These are phyloP conservation scores for Lachancea sp. DNA, from an alignment of 805 yeast genomes.

Conservation along the genomic window DNA sequence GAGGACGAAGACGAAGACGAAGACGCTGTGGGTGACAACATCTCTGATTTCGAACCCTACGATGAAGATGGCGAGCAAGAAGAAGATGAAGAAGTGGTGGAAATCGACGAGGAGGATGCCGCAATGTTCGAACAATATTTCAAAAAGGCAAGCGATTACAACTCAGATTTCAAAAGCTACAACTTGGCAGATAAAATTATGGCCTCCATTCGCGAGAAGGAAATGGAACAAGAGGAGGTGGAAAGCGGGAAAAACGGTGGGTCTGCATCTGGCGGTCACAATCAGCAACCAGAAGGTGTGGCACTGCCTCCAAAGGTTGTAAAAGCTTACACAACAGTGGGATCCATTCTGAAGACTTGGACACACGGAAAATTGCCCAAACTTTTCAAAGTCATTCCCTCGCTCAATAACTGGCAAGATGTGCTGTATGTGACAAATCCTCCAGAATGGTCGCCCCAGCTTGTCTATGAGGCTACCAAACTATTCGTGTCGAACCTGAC, in stretches of 20 bases:
- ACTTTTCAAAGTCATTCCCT: constrained; percentile 88
- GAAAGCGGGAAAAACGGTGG: constrained; percentile 13
- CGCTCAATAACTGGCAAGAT: constrained; percentile 93
- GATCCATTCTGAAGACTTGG: constrained; percentile 78
- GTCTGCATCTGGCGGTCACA: constrained; percentile 14
- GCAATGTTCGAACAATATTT: constrained; percentile 77
- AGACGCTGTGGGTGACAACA: constrained; percentile 34
- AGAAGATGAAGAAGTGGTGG: constrained; percentile 55
- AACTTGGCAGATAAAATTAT: constrained; percentile 89
- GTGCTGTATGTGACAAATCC: constrained; percentile 90
- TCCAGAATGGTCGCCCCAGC: constrained; percentile 90
- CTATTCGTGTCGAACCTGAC: constrained; percentile 84
- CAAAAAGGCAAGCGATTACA: constrained; percentile 36
- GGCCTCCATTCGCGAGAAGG: constrained; percentile 81
- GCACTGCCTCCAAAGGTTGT: constrained; percentile 93
- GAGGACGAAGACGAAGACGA: constrained; percentile 38
- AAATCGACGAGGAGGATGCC: constrained; percentile 74
- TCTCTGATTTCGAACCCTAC: constrained; percentile 46
- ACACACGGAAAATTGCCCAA: constrained; percentile 96
- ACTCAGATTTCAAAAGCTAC: constrained; percentile 40
- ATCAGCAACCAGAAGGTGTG: constrained; percentile 54
- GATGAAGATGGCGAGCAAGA: constrained; percentile 38
- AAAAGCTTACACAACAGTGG: constrained; percentile 88
- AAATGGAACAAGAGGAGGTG: constrained; percentile 29
- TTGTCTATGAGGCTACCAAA: constrained; percentile 89